Base-by-base conservation (phyloP, 2,329 filamentous ascomycete species). In the Colletotrichum musicola region DNA sequence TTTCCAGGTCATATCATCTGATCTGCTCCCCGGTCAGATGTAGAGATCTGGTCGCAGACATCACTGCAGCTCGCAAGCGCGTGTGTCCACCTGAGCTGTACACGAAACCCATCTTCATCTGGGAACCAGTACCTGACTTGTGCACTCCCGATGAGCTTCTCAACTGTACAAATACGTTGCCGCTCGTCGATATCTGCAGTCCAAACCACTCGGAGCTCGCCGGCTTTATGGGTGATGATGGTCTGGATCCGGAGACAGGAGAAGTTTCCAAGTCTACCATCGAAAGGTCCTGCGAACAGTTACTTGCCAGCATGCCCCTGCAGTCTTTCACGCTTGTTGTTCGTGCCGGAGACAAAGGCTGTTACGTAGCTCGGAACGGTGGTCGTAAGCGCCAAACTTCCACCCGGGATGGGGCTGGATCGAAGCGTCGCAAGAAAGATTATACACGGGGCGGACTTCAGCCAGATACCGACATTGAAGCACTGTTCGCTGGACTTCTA, bases 201-300 rank as follows among this genome's bases (percentile, higher is more conserved):
- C 96, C 96, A 1, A 99, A 99, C 76, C 93, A 97, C 77, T 83
- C 90, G 25, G 96, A 99, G 78, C 86, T 99, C n/a, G 93, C 91
- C 6, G 89, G 89, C 16, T 93, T 97, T 80, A 97, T 98, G 85
- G 91, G 90, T 38, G 83, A 86, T 55, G 80, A 81, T 62, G 87
- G 86, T 0, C 73, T 88, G 2, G 86, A 89, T 69, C 82, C 85
- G 1, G 81, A 80, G 14, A 88, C 86, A 40, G 90, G 86, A 14
- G 81, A 83, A 62, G 84, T 90, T 49, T 86, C 83, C 51, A 83
- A 79, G 0, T 69, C 78, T 1, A 84, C 85, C 22, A 81, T 91
- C 10, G 89, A 91, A 77, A 82, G 86, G 35, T 82, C 84, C 14
- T 90, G 88, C 72, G 89, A 90, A 74, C 88, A 90, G 79, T 83